These are phyloP conservation scores for Aureobasidium vineae DNA, from an alignment of 2,329 filamentous ascomycete genomes.

Conservation along the genomic window DNA sequence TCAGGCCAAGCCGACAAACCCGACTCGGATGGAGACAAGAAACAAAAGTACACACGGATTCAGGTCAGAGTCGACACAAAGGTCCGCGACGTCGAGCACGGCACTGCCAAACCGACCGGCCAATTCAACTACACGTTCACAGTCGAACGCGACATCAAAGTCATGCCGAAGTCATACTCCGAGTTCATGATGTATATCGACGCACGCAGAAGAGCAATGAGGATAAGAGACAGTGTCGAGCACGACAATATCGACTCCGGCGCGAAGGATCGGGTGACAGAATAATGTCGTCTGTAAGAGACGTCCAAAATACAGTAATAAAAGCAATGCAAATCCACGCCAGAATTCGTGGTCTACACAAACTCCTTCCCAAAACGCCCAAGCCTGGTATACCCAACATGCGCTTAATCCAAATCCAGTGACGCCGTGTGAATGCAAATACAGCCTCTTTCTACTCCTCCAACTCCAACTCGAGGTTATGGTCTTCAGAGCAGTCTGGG, in stretches of 20 bases:
- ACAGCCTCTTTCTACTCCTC: slow-evolving; percentile 37
- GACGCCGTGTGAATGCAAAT: background rate
- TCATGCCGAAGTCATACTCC: slow-evolving; percentile 63
- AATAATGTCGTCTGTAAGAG: slow-evolving; percentile 29
- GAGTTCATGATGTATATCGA: slow-evolving; percentile 67
- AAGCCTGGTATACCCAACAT: background rate
- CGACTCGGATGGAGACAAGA: slow-evolving; percentile 36
- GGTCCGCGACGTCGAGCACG: slow-evolving; percentile 70
- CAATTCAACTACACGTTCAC: slow-evolving; percentile 75
- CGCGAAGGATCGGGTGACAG: slow-evolving; percentile 35
- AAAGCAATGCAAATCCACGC: background rate
- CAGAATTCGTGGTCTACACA: background rate
- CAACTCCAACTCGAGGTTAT: slow-evolving; percentile 44
- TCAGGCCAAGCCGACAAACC: slow-evolving; percentile 39
- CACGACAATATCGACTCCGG: slow-evolving; percentile 36
- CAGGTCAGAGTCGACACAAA: slow-evolving; percentile 71
- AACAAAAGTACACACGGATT: slow-evolving; percentile 56
- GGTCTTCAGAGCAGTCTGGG: slow-evolving; percentile 46
- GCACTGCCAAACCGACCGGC: slow-evolving; percentile 64
- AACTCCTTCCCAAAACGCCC: background rate
- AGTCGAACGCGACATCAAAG: slow-evolving; percentile 62
- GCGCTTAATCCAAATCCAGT: background rate
- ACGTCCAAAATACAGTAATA: background rate
- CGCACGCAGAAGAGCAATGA: slow-evolving; percentile 56
- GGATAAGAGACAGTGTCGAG: slow-evolving; percentile 48